Base-by-base conservation (phyloP, 805 yeast species). In the Brettanomyces custersianus region DNA sequence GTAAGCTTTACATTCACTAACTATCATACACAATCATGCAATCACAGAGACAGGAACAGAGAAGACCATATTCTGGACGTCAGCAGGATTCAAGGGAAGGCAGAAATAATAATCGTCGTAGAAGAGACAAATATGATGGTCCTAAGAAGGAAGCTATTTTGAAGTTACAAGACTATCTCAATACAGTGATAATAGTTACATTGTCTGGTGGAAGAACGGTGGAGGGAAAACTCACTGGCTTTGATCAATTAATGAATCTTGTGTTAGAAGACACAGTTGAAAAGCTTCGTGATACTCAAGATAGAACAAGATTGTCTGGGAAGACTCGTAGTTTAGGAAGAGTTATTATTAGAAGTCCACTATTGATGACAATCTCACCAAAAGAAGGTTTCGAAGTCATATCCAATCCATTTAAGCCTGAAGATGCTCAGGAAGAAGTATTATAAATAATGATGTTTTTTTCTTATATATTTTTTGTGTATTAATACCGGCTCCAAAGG, bases 71-170 rank as follows among this genome's bases (percentile, higher is more conserved):
- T 5, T 32, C 25, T 9, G 34, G 34, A n/a, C 29, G 34, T 15
- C 28, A 32, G 20, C 27, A 23, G 16, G 38, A 37, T 29, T 11
- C 18, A 6, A 20, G 12, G 9, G 20, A 23, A 4, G 38, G 32
- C 16, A 27, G 35, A 28, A 35, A 28, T 22, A 33, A 31, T 15
- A 27, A 29, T 20, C 29, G 17, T 29, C 39, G 41, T 23, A 42
- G 41, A 34, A 39, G 43, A 27, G 48, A 46, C 26, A 46, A 59
- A 40, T 52, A 66, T 45, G 86, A 79, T 46, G 77, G 86, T 11
- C 97, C 96, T 25, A 83, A 82, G 64, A 81, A 86, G 59, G 96
- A 88, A 43, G 94, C 95, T 17, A 84, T 88, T 40, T 65, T 86
- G 38, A 87, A 88, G 55, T 65, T 92, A 40, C 73, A 78, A 42